These are phyloP conservation scores for Botrytis fabae DNA, from an alignment of 2,329 filamentous ascomycete genomes.

Conservation along the genomic window DNA sequence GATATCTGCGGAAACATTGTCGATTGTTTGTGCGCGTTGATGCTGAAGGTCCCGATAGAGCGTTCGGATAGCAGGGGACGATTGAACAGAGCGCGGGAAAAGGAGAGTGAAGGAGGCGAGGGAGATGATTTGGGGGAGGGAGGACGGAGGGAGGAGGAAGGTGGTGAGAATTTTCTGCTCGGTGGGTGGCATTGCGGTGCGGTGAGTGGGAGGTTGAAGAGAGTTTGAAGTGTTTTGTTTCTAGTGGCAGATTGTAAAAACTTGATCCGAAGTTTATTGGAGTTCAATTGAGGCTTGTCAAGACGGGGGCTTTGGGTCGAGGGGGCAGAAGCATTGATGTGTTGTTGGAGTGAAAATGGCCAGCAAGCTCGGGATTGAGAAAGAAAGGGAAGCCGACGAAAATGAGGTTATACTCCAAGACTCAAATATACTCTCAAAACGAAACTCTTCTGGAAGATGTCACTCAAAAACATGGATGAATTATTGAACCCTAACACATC, in stretches of 20 bases:
- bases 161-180: constrained; percentile 74
- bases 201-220: not conserved
- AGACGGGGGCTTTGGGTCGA: not conserved
- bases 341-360: not conserved
- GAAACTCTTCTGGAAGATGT: not conserved
- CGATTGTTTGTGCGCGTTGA: constrained; percentile 67
- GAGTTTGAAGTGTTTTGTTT: not conserved
- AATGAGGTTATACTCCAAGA: not conserved
- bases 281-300: not conserved
- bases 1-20: constrained; percentile 66
- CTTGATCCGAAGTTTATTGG: not conserved
- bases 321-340: not conserved
- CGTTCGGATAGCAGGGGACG: constrained; percentile 36
- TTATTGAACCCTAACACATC: not conserved
- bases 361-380: not conserved
- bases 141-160: constrained; percentile 75
- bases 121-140: constrained; percentile 71
- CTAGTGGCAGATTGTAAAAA: not conserved
- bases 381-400: not conserved
- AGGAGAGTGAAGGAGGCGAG: constrained; percentile 73
- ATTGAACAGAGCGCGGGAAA: constrained; percentile 61
- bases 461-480: not conserved
- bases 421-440: not conserved
- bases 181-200: constrained; percentile 64
- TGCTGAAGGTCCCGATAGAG: constrained; percentile 80